Evolutionary conservation across 2,329 filamentous ascomycete species (phyloP).

Genomic region (Xylaria sp.): DNA sequence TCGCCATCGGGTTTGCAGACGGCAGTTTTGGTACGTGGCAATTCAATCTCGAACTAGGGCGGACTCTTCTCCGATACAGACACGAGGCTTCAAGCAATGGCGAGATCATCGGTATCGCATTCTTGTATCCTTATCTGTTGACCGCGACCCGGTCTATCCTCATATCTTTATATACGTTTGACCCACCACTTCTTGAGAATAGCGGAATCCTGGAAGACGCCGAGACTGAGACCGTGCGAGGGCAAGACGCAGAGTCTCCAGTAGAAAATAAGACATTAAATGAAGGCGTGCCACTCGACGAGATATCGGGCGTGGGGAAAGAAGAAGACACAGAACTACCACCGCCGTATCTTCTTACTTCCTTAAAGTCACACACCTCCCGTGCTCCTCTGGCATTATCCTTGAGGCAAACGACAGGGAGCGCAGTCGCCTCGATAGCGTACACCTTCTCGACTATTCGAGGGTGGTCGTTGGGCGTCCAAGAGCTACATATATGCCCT

Average conservation of each 20-base stretch:
- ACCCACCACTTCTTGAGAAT: slow-evolving; percentile 42
- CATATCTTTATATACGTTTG: slow-evolving; percentile 80
- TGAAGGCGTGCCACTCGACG: slow-evolving; percentile 14
- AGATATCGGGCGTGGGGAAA: slow-evolving; percentile 4
- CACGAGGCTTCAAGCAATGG: slow-evolving; percentile 73
- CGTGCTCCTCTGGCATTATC: slow-evolving; percentile 84
- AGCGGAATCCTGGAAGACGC: slow-evolving; percentile 21
- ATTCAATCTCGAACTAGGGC: slow-evolving; percentile 59
- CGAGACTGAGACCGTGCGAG: slow-evolving; percentile 18
- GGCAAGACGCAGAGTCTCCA: neutral
- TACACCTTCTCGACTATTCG: slow-evolving; percentile 83
- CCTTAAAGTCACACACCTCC: slow-evolving; percentile 82
- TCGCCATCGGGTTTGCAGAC: slow-evolving; percentile 76
- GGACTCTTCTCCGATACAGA: slow-evolving; percentile 64
- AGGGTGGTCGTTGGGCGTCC: slow-evolving; percentile 92
- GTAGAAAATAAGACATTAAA: neutral
- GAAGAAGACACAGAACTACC: slow-evolving; percentile 33
- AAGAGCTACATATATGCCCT: slow-evolving; percentile 77
- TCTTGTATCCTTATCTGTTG: slow-evolving; percentile 79
- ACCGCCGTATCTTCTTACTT: slow-evolving; percentile 74
- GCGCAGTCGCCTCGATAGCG: slow-evolving; percentile 83
- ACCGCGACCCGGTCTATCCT: slow-evolving; percentile 80
- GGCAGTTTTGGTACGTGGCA: slow-evolving; percentile 78
- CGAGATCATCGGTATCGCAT: slow-evolving; percentile 75
- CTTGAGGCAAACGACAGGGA: slow-evolving; percentile 72